Percentiles rank a stretch among this genome's conserved stretches.
phyloP scores from a whole-genome alignment of 2,329 filamentous ascomycete species.

The Cordyceps cicadae region DNA sequence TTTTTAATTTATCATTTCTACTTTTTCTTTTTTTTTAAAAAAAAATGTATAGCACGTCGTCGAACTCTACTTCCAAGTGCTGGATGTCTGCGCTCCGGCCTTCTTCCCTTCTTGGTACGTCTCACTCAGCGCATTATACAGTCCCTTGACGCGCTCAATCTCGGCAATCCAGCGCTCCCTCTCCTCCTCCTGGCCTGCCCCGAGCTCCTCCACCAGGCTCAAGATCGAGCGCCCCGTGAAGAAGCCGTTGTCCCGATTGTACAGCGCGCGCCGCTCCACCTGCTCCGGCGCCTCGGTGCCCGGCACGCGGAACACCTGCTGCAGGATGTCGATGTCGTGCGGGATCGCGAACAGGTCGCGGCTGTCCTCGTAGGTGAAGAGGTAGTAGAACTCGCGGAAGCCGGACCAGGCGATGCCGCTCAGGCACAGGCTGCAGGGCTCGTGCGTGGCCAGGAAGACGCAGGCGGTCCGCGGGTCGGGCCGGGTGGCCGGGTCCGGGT shows the following conservation, averaged over 20 bases:
- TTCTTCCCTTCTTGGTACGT: constrained; percentile 42
- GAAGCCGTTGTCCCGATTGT: constrained; percentile 50
- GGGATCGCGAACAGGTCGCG: constrained; percentile 47
- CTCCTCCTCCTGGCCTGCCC: constrained; percentile 24
- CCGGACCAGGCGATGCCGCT: constrained; percentile 51
- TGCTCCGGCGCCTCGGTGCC: constrained; percentile 31
- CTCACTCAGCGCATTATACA: constrained; percentile 39
- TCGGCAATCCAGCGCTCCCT: constrained; percentile 28
- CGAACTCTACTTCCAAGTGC: constrained; percentile 36
- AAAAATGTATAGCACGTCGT: no score
- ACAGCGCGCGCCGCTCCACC: constrained; percentile 34
- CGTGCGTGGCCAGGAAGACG: constrained; percentile 51
- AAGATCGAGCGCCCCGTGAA: constrained; percentile 37
- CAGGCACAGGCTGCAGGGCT: constrained; percentile 50
- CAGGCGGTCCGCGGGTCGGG: constrained; percentile 36
- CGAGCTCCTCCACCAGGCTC: constrained; percentile 31
- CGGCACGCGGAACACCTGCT: constrained; percentile 45
- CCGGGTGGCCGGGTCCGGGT: constrained; percentile 27
- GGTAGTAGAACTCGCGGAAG: constrained; percentile 48
- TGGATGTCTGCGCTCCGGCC: constrained; percentile 33
- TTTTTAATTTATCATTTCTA: no score
- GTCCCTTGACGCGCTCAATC: constrained; percentile 38
- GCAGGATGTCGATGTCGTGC: constrained; percentile 49
- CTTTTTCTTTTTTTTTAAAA: no score
- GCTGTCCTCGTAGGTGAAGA: constrained; percentile 53